phyloP scores from a whole-genome alignment of 176 grass and related monocot species.

The Secale cereale region DNA sequence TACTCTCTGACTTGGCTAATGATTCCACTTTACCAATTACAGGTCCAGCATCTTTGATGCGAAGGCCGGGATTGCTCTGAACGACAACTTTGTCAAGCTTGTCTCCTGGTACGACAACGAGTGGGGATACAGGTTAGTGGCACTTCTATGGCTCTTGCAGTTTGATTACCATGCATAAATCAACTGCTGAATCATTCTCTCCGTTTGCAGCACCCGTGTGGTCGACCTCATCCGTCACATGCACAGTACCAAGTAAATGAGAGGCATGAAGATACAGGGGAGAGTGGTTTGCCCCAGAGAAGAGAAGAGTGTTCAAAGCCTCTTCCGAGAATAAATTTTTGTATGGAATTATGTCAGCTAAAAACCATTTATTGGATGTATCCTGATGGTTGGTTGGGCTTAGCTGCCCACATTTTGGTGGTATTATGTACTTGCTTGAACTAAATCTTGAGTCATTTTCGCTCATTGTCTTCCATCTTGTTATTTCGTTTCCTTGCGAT shows the following conservation, averaged over 20 bases:
- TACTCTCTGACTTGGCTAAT: neutral
- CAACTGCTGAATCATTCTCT: neutral
- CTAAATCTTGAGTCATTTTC: neutral
- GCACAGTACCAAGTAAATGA: constrained; percentile 47
- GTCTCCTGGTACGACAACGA: constrained; percentile 75
- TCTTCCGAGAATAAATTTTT: constrained; percentile 47
- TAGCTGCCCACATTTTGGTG: neutral
- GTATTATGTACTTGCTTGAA: constrained; percentile 5
- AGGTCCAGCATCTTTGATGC: constrained; percentile 71
- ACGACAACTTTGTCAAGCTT: constrained; percentile 52
- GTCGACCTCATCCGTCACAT: constrained; percentile 91
- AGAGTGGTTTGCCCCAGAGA: constrained; percentile 20
- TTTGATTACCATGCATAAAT: too few relatives aligned
- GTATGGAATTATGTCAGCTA: neutral
- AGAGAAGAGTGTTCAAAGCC: constrained; percentile 16
- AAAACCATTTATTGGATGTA: constrained; percentile 18
- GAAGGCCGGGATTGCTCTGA: constrained; percentile 65
- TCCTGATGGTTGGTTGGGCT: neutral
- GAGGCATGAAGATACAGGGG: constrained; percentile 15
- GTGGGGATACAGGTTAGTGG: constrained; percentile 69
- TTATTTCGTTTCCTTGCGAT: too few relatives aligned
- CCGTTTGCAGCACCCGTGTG: constrained; percentile 61
- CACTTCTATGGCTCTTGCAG: neutral
- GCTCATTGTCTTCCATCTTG: neutral
- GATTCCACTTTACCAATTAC: neutral